These are phyloP conservation scores for Phytophthora citrophthora DNA, from an alignment of 352 stramenopile genomes.

Conservation along the genomic window DNA sequence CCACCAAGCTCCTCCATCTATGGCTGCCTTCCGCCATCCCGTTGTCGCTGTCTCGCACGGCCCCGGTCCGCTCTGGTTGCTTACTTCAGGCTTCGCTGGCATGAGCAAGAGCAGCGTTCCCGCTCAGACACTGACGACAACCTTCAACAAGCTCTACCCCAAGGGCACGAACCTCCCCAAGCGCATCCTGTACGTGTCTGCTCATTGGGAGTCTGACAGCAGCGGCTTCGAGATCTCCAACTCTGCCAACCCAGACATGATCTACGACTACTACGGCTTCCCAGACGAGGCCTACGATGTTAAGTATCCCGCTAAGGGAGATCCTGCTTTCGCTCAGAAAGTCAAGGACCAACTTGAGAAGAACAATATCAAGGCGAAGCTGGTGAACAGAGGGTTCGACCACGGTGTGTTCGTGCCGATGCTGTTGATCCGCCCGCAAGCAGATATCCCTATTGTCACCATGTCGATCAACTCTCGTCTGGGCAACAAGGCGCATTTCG, in stretches of 20 bases:
- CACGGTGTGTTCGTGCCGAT: constrained; percentile 94
- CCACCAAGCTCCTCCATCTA: background rate
- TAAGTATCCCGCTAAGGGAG: constrained; percentile 80
- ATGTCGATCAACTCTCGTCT: constrained; percentile 70
- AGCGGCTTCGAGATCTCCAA: constrained; percentile 58
- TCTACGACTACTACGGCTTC: constrained; percentile 94
- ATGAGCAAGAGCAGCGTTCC: constrained; percentile 37
- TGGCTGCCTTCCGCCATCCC: constrained; percentile 38
- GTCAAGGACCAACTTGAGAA: constrained; percentile 69
- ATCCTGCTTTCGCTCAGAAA: constrained; percentile 65
- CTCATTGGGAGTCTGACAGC: constrained; percentile 82
- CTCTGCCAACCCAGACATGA: constrained; percentile 54
- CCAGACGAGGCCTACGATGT: constrained; percentile 85
- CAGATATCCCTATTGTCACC: constrained; percentile 89
- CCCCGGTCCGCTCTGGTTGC: constrained; percentile 56
- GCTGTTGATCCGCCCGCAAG: constrained; percentile 87
- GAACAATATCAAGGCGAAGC: constrained; percentile 51
- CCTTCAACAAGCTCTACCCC: constrained; percentile 48
- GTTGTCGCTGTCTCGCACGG: constrained; percentile 61
- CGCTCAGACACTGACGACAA: constrained; percentile 27
- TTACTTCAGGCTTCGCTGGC: constrained; percentile 43
- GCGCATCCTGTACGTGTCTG: constrained; percentile 86
- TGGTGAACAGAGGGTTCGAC: constrained; percentile 81
- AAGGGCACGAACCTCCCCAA: constrained; percentile 49
- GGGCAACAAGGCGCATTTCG: constrained; percentile 50